phyloP scores from a whole-genome alignment of 2,329 filamentous ascomycete species.

The Ophiostoma sp. region DNA sequence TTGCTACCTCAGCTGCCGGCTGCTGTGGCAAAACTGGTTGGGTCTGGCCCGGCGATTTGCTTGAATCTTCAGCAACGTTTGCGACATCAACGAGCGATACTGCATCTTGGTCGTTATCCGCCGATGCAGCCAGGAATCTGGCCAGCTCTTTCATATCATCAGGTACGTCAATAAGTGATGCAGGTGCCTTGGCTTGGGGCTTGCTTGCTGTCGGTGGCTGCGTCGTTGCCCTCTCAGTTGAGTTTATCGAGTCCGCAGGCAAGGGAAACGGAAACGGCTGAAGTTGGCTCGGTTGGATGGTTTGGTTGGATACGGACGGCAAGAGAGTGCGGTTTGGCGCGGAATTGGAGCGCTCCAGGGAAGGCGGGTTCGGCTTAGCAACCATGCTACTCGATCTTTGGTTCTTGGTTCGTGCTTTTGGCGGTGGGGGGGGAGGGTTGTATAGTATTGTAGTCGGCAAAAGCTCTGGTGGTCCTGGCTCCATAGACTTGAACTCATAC shows the following conservation, averaged over 20 bases:
- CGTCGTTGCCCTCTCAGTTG: background rate
- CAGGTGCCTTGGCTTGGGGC: background rate
- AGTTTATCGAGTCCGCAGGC: background rate
- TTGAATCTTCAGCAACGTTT: background rate
- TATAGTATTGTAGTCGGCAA: constrained; percentile 42
- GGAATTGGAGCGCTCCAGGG: constrained; percentile 26
- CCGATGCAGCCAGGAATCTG: constrained; percentile 18
- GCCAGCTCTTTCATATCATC: constrained; percentile 22
- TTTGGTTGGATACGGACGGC: background rate
- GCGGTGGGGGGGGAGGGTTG: constrained; percentile 33
- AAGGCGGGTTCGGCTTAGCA: constrained; percentile 13
- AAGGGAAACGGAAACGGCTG: constrained; percentile 6
- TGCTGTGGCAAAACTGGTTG: constrained; percentile 22
- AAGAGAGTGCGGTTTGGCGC: constrained; percentile 14
- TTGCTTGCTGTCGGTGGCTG: background rate
- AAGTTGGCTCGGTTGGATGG: constrained; percentile 4
- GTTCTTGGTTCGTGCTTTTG: constrained; percentile 20
- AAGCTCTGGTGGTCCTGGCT: constrained; percentile 42
- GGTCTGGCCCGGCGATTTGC: constrained; percentile 11
- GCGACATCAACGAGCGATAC: background rate
- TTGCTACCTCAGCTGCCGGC: constrained; percentile 7
- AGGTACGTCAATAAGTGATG: constrained; percentile 14
- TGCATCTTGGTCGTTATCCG: constrained; percentile 12
- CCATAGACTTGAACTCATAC: constrained; percentile 38
- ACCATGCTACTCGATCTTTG: constrained; percentile 17